Percentiles rank a stretch among this genome's conserved stretches.
These are phyloP conservation scores for Dictyostelium purpureum DNA, from an alignment of 78 protist genomes.

Conservation along the genomic window DNA sequence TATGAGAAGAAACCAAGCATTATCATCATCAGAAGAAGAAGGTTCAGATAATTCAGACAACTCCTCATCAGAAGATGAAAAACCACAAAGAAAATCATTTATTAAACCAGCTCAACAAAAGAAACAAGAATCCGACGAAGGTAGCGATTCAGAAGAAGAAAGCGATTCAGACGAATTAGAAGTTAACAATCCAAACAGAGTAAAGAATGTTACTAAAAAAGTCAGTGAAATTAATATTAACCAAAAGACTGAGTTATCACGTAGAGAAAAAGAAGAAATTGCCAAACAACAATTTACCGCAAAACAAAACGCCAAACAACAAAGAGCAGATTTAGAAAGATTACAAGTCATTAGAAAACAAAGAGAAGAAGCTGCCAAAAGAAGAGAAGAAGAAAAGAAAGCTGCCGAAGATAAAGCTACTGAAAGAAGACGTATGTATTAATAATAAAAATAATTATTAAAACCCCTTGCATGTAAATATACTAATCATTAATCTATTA, in stretches of 20 bases:
- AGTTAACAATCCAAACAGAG: constrained; percentile 51
- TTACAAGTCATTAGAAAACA: constrained; percentile 58
- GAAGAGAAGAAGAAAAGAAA: constrained; percentile 78
- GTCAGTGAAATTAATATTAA: not conserved
- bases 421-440: constrained; percentile 3
- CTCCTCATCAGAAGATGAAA: not conserved
- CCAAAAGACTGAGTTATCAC: constrained; percentile 7
- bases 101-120: not conserved
- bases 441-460: not conserved
- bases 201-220: constrained; percentile 37
- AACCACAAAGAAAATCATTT: not conserved
- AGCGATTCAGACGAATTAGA: constrained; percentile 14
- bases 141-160: not conserved
- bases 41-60: not conserved
- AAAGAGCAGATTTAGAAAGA: constrained; percentile 55
- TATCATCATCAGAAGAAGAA: not conserved
- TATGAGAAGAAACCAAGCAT: constrained; percentile 9
- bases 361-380: constrained; percentile 78
- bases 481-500: no score
- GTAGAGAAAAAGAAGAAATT: constrained; percentile 73
- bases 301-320: constrained; percentile 29
- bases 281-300: constrained; percentile 27
- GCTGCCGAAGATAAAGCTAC: constrained; percentile 62
- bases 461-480: no score
- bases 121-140: not conserved